phyloP scores from a whole-genome alignment of 371 early-diverging fungal species.

The Rhizopus microsporus region DNA sequence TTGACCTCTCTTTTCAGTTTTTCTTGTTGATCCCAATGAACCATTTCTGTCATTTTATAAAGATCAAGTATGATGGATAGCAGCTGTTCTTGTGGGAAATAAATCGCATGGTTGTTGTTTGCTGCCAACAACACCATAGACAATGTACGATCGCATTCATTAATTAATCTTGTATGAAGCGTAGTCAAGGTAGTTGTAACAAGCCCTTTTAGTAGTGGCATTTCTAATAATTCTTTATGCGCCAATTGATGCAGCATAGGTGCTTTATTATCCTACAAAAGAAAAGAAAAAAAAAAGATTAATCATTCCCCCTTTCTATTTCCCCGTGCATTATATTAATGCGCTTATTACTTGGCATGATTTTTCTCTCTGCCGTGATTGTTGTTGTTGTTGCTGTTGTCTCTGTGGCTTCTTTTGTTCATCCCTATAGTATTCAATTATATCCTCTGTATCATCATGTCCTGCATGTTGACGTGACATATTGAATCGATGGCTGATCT shows the following conservation, averaged over 20 bases:
- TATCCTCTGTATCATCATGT: too few species aligned
- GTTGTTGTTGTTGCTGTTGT: too few species aligned
- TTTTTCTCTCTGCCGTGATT: constrained; percentile 30
- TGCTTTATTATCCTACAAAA: constrained; percentile 11
- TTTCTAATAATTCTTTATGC: constrained; percentile 18
- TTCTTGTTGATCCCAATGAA: constrained; percentile 32
- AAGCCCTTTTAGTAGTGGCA: constrained; percentile 28
- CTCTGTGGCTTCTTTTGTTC: background rate
- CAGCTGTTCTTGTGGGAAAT: constrained; percentile 34
- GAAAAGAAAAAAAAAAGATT: background rate
- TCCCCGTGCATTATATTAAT: constrained; percentile 2
- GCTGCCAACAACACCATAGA: constrained; percentile 15
- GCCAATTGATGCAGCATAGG: constrained; percentile 36
- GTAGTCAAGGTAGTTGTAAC: constrained; percentile 46
- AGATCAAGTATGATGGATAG: constrained; percentile 31
- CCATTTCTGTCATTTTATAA: constrained; percentile 51
- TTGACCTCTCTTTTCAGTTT: constrained; percentile 8
- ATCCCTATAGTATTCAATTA: too few species aligned
- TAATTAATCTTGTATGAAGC: constrained; percentile 42
- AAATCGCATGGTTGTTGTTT: background rate
- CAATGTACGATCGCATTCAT: constrained; percentile 40
- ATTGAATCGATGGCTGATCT: too few species aligned
- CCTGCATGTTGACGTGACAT: too few species aligned
- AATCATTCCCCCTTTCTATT: constrained; percentile 1
- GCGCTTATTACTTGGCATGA: constrained; percentile 32